A percentile compares a stretch with the other conserved stretches of the same genome.
phyloP scores from a whole-genome alignment of 1,284 basidiomycete genomes.

The Trametes sp. region DNA sequence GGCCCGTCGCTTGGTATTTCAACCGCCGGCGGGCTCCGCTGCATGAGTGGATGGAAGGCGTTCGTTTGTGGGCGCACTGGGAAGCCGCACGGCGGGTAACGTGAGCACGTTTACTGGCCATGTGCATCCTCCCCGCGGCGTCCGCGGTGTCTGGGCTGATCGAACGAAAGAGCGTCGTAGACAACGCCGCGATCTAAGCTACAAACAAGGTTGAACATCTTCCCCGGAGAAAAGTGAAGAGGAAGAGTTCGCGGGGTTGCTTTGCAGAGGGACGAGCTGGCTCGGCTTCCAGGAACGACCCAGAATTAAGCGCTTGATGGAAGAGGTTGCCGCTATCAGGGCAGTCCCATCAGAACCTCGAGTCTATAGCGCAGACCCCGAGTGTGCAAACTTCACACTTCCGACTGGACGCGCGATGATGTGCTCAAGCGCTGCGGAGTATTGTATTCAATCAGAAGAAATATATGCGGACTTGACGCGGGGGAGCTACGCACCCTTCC shows the following conservation, averaged over 20 bases:
- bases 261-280: not conserved
- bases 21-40: not conserved
- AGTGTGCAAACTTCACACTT: not conserved
- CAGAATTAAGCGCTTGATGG: not conserved
- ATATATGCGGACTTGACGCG: not conserved
- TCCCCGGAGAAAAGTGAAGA: not conserved
- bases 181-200: not conserved
- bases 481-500: not conserved
- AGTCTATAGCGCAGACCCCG: not conserved
- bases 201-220: not conserved
- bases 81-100: not conserved
- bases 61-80: constrained; percentile 15
- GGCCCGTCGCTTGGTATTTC: not conserved
- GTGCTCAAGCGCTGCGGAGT: not conserved
- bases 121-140: not conserved
- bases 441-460: not conserved
- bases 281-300: not conserved
- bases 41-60: not conserved
- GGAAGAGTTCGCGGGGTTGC: not conserved
- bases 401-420: not conserved
- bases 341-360: not conserved
- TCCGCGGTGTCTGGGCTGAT: not conserved
- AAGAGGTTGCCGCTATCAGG: not conserved
- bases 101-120: not conserved
- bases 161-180: not conserved